phyloP scores from a whole-genome alignment of 441 rosid genomes.

The California macrophylla region DNA sequence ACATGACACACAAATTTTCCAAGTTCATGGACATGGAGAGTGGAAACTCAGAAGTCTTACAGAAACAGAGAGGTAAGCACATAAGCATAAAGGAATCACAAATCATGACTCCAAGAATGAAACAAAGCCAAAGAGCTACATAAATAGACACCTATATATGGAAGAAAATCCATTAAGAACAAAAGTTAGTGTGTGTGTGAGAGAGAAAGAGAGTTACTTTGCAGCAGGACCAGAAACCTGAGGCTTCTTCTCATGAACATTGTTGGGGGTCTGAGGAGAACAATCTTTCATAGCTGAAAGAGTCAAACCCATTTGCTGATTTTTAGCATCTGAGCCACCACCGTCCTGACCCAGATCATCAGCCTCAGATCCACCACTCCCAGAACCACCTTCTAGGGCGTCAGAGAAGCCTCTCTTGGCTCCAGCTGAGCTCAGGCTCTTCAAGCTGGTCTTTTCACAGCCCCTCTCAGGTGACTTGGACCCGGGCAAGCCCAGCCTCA shows the following conservation, averaged over 20 bases:
- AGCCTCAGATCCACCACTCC: conserved; percentile 36
- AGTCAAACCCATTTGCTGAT: not conserved
- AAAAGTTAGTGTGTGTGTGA: not conserved
- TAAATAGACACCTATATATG: not conserved
- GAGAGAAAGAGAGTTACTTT: conserved; percentile 26
- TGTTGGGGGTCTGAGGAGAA: conserved; percentile 28
- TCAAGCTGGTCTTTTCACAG: conserved; percentile 18
- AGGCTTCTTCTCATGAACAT: conserved; percentile 38
- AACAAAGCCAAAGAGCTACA: not conserved
- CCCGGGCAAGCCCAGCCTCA: conserved; percentile 78
- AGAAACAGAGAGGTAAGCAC: not conserved
- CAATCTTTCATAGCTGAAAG: conserved; percentile 31
- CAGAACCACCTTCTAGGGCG: conserved; percentile 40
- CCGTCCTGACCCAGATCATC: conserved; percentile 9
- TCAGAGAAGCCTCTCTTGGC: conserved; percentile 60
- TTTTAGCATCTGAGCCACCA: not conserved
- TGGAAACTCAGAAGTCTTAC: not conserved
- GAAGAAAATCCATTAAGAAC: not conserved
- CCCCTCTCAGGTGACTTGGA: conserved; percentile 51
- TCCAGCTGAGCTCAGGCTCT: conserved; percentile 37
- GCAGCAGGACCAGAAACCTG: conserved; percentile 38
- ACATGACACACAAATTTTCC: too few relatives aligned
- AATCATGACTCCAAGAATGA: not conserved
- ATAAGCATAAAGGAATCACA: too few relatives aligned
- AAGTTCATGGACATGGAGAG: too few relatives aligned